Base-by-base conservation (phyloP, 768 basidiomycete species). In the Boletus subparvulus region DNA sequence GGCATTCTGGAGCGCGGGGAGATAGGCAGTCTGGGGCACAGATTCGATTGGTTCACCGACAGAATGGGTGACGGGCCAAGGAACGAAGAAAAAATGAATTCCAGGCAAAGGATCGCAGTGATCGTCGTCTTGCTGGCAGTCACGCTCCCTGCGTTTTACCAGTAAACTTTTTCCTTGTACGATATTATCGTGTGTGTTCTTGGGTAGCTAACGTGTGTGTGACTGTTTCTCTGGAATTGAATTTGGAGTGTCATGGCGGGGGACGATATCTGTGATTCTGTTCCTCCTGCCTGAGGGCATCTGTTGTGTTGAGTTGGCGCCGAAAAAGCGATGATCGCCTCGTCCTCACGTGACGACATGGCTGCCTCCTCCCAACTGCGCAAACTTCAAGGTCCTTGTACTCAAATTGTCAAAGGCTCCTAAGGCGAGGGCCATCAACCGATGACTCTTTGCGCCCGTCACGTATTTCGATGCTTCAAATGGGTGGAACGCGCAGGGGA, bases 401-500 rank as follows among this genome's bases (percentile, higher is more conserved):
- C 32, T 12, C 32, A 11, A 33, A 33, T 33, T 33, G 7, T 14
- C 21, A 47, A 36, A 35, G 21, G 21, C 16, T 7, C 24, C 17
- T 5, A 2, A 3, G 16, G n/a, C 41, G 10, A 30, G 8, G 21
- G 17, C 3, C 39, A 16, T 28, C 47, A 19, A 16, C 40, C 33
- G 37, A 71, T 73, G 70, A 35, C 21, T 21, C 21, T 66, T 39
- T 73, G 72, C 52, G 59, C 63, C 12, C 72, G 59, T 28, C 60
- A 44, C 14, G 62, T 72, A 49, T 87, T 86, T 61, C 74, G 77
- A 32, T 87, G 86, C 66, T 87, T 85, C 74, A 84, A 77, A 67
- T 72, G 70, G 14, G 69, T 95, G 13, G 94, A 98, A 74, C 75
- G 84, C 51, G 72, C 76, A 47, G 95, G 83, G 6, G 92, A 97